Base-by-base conservation (phyloP, 2,329 filamentous ascomycete genomes). In the Epichloe coenophiala region DNA sequence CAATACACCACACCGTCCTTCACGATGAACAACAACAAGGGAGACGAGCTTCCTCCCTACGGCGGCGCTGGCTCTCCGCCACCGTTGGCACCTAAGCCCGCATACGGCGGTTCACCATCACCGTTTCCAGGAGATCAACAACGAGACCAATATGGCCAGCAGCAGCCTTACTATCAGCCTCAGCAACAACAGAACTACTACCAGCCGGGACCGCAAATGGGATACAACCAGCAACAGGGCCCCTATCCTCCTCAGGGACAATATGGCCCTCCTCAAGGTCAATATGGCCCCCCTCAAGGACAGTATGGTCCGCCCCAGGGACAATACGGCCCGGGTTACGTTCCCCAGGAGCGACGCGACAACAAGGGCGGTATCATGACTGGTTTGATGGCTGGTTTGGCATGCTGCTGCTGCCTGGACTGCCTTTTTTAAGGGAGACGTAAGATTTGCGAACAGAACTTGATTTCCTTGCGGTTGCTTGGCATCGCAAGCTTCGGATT, bases 381-480 rank as follows among this genome's bases (percentile, higher is more conserved):
- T 36, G 73, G 71, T 41, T 60, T 77, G 49, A 57, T 78, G 15
- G 76, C 73, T 15, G 68, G 68, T 55, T 59, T 77, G 53, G 77
- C 77, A 1, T 79, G 76, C 61, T 80, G 77, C 61, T 80, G 77
- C 64, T 80, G 77, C 59, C 60, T 80, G 58, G 77, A 80, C 56
- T 66, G 69, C 43, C 43, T 60, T 80, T 78, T 78, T 58, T 80
- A 73, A 51, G 27, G 15, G 15, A 12, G 35, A 23, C 12, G 2
- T 39, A 17, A 45, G 3, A 4, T 45, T n/a, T 21, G 6, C 27
- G 44, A 23, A 8, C 4, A 21, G 4, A 5, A 40, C 3, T 4
- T n/a, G 9, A 38, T 3, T 4, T 13, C 12, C 21, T 43, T 27
- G 42, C 23, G 13, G 48, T 17, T 15, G 21, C n/a, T 49, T 38